These are phyloP conservation scores for Termitomyces sp. DNA, from an alignment of 1,284 basidiomycete species.

Conservation along the genomic window DNA sequence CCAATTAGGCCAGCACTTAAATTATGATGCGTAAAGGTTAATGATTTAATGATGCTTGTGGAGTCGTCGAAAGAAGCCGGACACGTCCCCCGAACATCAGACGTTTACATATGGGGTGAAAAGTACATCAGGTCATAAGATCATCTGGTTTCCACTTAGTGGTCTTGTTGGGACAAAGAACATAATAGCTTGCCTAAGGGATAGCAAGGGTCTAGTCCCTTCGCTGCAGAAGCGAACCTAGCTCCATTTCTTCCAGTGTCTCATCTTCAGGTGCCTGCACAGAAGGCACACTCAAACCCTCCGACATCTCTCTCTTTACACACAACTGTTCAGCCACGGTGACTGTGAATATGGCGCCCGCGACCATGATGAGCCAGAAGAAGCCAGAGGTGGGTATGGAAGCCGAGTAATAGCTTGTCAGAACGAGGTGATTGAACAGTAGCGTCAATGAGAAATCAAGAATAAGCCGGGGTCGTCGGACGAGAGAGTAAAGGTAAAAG, in stretches of 20 bases:
- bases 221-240: constrained; percentile 44
- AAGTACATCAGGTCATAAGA: constrained; percentile 14
- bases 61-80: not conserved
- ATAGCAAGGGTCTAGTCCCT: constrained; percentile 21
- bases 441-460: constrained; percentile 93
- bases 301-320: constrained; percentile 88
- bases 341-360: constrained; percentile 72
- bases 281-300: constrained; percentile 65
- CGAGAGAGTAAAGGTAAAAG: constrained; percentile 80
- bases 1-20: no score
- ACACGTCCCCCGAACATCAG: not conserved
- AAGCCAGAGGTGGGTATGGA: constrained; percentile 85
- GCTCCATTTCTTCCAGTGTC: constrained; percentile 48
- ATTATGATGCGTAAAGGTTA: no score
- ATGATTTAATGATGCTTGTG: no score
- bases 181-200: constrained; percentile 11
- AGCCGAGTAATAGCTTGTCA: constrained; percentile 89
- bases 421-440: constrained; percentile 82
- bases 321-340: constrained; percentile 88
- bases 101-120: not conserved
- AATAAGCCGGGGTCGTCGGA: constrained; percentile 89
- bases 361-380: constrained; percentile 79
- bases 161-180: not conserved
- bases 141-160: constrained; percentile 7
- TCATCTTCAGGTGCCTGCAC: constrained; percentile 36